Conservation (phyloP, 257 asterid genomes). For the Osmanthus fragrans region DNA sequence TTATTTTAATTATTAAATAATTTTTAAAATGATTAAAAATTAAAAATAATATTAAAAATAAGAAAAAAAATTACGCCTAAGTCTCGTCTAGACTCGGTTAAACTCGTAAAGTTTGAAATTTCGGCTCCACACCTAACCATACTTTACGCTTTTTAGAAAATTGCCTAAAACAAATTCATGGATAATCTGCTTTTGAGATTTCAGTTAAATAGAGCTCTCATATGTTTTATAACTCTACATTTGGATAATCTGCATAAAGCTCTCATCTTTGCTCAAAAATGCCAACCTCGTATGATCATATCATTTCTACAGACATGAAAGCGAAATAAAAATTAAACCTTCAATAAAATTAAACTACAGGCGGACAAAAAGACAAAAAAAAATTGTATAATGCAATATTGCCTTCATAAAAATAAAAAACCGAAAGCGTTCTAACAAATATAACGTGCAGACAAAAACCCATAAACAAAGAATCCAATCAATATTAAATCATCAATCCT, state of each 20-base stretch:
- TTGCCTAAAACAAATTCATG: neutral
- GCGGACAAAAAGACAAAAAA: neutral
- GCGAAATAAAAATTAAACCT: neutral
- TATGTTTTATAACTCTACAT: neutral
- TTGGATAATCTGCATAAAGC: constrained; percentile 1
- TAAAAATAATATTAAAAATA: too few species aligned
- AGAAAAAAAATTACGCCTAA: too few species aligned
- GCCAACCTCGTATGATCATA: neutral
- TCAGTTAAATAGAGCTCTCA: neutral
- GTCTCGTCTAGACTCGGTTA: too few species aligned
- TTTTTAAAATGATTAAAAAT: too few species aligned
- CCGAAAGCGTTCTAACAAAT: too few species aligned
- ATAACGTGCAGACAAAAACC: neutral
- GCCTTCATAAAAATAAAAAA: neutral
- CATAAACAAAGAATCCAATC: neutral
- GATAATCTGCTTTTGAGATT: neutral
- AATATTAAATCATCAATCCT: too few species aligned
- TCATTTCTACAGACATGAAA: neutral
- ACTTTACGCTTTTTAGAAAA: too few species aligned
- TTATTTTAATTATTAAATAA: too few species aligned
- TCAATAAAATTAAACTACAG: neutral
- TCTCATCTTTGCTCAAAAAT: neutral
- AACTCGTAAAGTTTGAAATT: too few species aligned
- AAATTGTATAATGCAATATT: neutral
- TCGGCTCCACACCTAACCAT: too few species aligned